Base-by-base conservation (phyloP, 768 basidiomycete species). In the Coprinellus aureogranulatus region DNA sequence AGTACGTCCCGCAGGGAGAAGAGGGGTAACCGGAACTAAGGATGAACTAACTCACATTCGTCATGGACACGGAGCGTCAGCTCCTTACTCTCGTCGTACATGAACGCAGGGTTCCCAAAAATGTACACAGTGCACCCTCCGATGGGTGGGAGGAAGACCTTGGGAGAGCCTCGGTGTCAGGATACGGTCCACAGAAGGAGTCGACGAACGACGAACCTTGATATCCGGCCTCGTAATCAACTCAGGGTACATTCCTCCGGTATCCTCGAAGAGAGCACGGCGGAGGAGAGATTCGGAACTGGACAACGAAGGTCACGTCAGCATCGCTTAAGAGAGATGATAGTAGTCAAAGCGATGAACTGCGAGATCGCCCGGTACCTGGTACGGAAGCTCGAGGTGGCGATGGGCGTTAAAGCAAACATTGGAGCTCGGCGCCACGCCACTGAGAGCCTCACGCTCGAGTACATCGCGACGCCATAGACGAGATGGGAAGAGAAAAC, bases 231-330 rank as follows among this genome's bases (percentile, higher is more conserved):
- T 86, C 5, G 96, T 98, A 66, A 98, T 88, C 28, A 98, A 82
- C 65, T 98, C 96, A 2, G 95, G 94, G 70, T 92, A 94, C 89
- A 92, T 93, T 66, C 94, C 93, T 64, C 92, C 94, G 0, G 93
- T 96, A 61, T 97, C 96, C 69, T 98, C 96, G 63, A 98, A 98
- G 37, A 98, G 78, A 0, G 92, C 89, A n/a, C 96, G 81, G 20
- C 96, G 86, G 2, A 98, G 82, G 0, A 93, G 73, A 18, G 78
- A 81, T 70, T 98, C 96, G 0, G 91, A 90, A 49, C 90, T 92
- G n/a, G n/a, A n/a, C n/a, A n/a, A n/a, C n/a, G n/a, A n/a, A n/a
- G n/a, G n/a, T n/a, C n/a, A n/a, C n/a, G 34, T 34, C 34, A 34
- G 34, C 34, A 34, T n/a, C n/a, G n/a, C n/a, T n/a, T n/a, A n/a